phyloP scores from a whole-genome alignment of 1,139 yeast species.

The Scheffersomyces titani region DNA sequence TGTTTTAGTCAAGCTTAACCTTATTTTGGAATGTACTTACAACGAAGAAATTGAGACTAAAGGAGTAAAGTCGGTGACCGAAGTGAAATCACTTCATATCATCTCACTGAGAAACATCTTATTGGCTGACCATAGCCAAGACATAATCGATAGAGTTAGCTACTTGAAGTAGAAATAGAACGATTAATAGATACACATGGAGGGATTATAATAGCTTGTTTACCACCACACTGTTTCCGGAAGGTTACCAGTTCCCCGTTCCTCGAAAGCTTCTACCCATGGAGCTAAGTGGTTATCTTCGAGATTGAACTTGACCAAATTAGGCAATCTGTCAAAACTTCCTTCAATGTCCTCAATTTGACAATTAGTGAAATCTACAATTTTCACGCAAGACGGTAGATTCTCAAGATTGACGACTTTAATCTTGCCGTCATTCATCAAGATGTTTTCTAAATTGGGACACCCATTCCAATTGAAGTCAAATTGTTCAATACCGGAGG shows the following conservation, averaged over 20 bases:
- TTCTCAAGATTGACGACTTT: background rate
- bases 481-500: background rate
- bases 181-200: background rate
- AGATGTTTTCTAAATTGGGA: background rate
- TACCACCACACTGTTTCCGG: background rate
- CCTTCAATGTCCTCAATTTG: background rate
- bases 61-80: slow-evolving; percentile 14
- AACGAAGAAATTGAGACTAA: slow-evolving; percentile 20
- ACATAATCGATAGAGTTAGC: background rate
- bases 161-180: background rate
- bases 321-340: background rate
- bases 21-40: slow-evolving; percentile 30
- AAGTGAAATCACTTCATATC: slow-evolving; percentile 33
- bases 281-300: background rate
- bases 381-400: background rate
- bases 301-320: background rate
- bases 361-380: background rate
- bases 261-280: background rate
- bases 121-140: slow-evolving; percentile 4
- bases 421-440: background rate
- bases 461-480: background rate
- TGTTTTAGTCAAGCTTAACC: slow-evolving; percentile 29
- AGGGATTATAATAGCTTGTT: background rate
- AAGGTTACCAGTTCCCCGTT: background rate
- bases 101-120: slow-evolving; percentile 25